Base-by-base conservation (phyloP, 2,329 filamentous ascomycete species). In the Cadophora sp. region DNA sequence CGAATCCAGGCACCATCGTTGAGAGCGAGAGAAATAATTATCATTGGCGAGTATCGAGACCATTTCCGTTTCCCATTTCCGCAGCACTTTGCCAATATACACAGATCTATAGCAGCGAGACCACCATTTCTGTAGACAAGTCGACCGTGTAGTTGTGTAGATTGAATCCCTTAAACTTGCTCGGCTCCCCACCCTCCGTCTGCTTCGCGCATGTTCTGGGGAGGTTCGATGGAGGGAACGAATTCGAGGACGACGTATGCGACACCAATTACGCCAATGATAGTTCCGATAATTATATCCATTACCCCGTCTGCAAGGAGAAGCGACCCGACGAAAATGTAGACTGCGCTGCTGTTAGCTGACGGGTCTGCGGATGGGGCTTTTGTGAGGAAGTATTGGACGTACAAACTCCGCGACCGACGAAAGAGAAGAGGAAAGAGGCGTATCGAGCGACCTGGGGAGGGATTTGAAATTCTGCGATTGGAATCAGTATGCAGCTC, bases 401-500 rank as follows among this genome's bases (percentile, higher is more conserved):
- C 93, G 82, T 88, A 97, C 94, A 98, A 79, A 93, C 85, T 81
- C 96, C 96, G 78, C 96, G 94, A 69, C 96, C 96, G 74, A 98
- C 83, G 85, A 99, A 98, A 66, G 93, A 97, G 85, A 98, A 98
- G 81, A 98, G 90, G 85, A 99, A 99, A 13, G 93, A 97, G 64
- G 94, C 95, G 83, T 98, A 97, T 82, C 93, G 91, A 66, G 94
- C 91, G 64, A 97, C 86, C 79, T 97, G 94, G 67, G 94, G 93
- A 60, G 96, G 95, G 74, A 97, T 95, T 81, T 97, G 91, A 83
- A 98, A 97, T 81, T 99, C 96, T 85, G 65, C 14, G 36, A 22
- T 58, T 7, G 22, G 5, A 50, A 47, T 70, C 50, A 67, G 65
- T 45, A 55, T 58, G 27, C 14, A 14, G n/a, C 20, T 50, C 27